phyloP scores from a whole-genome alignment of 2,329 filamentous ascomycete genomes.

The Colletotrichum paranaense region DNA sequence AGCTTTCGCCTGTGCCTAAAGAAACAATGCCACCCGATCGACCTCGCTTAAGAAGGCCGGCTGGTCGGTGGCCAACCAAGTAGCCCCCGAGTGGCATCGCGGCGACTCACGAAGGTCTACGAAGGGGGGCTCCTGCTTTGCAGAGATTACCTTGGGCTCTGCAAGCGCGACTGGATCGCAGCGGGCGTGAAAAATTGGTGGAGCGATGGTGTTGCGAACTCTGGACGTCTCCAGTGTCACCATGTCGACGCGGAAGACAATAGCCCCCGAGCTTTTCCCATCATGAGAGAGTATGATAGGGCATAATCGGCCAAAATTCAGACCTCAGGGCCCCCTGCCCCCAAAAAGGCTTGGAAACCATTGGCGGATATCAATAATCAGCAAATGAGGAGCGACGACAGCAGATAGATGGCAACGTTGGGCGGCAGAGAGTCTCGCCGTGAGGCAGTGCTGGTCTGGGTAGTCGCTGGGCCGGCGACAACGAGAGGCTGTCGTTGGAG shows the following conservation, averaged over 20 bases:
- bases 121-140: slow-evolving; percentile 1
- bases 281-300: slow-evolving; percentile 7
- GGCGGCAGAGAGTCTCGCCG: slow-evolving; percentile 20
- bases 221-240: slow-evolving; percentile 9
- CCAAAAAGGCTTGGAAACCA: not conserved
- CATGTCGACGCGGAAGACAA: not conserved
- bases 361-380: not conserved
- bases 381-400: not conserved
- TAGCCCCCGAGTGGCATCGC: slow-evolving; percentile 30
- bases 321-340: not conserved
- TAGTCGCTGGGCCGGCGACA: slow-evolving; percentile 37
- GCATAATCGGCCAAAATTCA: not conserved
- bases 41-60: slow-evolving; percentile 12
- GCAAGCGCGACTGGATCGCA: slow-evolving; percentile 25
- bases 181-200: not conserved
- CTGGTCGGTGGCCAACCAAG: slow-evolving; percentile 33
- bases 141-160: not conserved
- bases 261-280: not conserved
- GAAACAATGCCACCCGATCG: slow-evolving; percentile 18
- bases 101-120: slow-evolving; percentile 12
- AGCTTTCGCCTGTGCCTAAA: slow-evolving; percentile 5
- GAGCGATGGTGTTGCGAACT: slow-evolving; percentile 25
- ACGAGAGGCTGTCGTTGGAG: slow-evolving; percentile 47
- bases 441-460: slow-evolving; percentile 46
- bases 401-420: not conserved